phyloP scores from a whole-genome alignment of 2,329 filamentous ascomycete species.

The Mycosphaerella sp. region DNA sequence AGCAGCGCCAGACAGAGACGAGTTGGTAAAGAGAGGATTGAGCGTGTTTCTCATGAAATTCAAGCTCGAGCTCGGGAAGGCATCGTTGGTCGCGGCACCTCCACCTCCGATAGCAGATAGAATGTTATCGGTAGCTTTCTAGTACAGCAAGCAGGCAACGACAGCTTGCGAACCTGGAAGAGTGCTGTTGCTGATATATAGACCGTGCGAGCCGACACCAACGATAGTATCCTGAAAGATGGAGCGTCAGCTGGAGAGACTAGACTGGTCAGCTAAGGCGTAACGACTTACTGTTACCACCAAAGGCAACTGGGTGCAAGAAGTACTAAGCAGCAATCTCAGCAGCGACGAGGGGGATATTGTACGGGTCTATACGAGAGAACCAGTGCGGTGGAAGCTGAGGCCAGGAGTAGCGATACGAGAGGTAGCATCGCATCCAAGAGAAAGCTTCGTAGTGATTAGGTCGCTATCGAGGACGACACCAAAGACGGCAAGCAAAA shows the following conservation, averaged over 20 bases:
- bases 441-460: slow-evolving; percentile 39
- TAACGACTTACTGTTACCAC: slow-evolving; percentile 32
- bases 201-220: slow-evolving; percentile 32
- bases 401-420: slow-evolving; percentile 34
- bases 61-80: slow-evolving; percentile 6
- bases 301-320: slow-evolving; percentile 40
- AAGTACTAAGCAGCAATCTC: slow-evolving; percentile 41
- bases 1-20: slow-evolving; percentile 1
- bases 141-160: slow-evolving; percentile 40
- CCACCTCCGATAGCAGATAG: slow-evolving; percentile 17
- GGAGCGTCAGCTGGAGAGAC: no score
- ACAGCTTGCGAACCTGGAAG: slow-evolving; percentile 29
- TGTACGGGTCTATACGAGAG: slow-evolving; percentile 33
- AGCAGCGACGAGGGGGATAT: slow-evolving; percentile 32
- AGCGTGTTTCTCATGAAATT: slow-evolving; percentile 13
- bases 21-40: slow-evolving; percentile 16
- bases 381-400: slow-evolving; percentile 36
- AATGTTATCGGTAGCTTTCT: slow-evolving; percentile 33
- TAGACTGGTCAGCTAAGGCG: no score
- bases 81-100: background rate
- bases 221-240: slow-evolving; percentile 29
- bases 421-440: slow-evolving; percentile 42
- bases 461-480: slow-evolving; percentile 40
- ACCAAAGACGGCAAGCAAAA: slow-evolving; percentile 38
- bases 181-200: slow-evolving; percentile 35